These are phyloP conservation scores for Phanerochaete sordida DNA, from an alignment of 768 basidiomycete genomes.

Conservation along the genomic window DNA sequence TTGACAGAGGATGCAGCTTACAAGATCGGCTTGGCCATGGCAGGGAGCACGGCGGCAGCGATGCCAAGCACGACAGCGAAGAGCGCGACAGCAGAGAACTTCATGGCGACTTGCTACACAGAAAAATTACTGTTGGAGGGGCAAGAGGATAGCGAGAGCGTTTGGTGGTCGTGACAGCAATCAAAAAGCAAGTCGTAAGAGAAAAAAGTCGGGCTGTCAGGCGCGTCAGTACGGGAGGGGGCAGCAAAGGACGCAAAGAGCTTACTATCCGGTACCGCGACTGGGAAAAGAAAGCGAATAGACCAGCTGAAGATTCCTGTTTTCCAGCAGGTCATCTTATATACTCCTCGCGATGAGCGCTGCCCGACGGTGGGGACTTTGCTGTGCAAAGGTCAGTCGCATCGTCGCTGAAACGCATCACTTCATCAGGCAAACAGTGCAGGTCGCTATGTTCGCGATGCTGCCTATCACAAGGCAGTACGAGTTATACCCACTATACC, in stretches of 20 bases:
- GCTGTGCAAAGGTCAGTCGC: neutral
- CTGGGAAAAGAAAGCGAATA: neutral
- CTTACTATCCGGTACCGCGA: slow-evolving; percentile 6
- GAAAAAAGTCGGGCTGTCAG: neutral
- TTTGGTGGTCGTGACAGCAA: neutral
- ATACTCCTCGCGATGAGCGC: neutral
- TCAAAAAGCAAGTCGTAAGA: neutral
- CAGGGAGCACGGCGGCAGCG: neutral
- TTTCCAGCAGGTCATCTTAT: neutral
- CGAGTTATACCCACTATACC: no score
- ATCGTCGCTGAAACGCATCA: neutral
- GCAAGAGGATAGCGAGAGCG: neutral
- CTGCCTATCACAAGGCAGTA: no score
- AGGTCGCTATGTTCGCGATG: no score
- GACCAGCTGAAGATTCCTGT: neutral
- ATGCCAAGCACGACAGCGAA: neutral
- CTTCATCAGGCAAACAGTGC: neutral
- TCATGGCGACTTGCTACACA: neutral
- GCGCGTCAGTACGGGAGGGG: neutral
- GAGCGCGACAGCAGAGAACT: neutral
- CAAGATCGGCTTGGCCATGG: neutral
- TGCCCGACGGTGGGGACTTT: neutral
- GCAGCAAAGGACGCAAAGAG: neutral
- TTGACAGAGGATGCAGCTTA: neutral
- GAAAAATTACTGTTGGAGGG: neutral